These are phyloP conservation scores for Fusarium napiforme DNA, from an alignment of 2,329 filamentous ascomycete genomes.

Conservation along the genomic window DNA sequence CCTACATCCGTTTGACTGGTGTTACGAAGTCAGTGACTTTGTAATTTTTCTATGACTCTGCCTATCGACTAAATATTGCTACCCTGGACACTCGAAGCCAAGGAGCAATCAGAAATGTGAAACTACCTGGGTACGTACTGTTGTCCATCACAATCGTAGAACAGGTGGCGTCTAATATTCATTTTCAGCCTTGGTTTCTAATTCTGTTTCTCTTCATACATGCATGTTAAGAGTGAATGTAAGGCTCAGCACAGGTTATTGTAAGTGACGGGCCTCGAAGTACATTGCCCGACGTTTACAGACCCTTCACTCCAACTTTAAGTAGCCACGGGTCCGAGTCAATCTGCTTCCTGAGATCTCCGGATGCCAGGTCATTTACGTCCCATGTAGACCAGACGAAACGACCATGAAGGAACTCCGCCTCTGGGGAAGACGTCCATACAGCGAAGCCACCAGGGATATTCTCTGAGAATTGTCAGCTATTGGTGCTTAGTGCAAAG, in stretches of 20 bases:
- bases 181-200: no score
- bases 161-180: no score
- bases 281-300: neutral
- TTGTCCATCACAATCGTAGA: neutral
- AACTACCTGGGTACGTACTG: neutral
- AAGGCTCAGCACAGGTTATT: accelerated
- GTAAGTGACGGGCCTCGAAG: accelerated
- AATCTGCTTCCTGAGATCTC: constrained; percentile 14
- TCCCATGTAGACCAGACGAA: constrained; percentile 64
- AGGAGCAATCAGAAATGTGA: neutral
- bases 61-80: no score
- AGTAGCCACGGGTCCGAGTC: constrained; percentile 35
- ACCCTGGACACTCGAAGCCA: neutral
- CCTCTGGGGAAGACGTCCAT: constrained; percentile 55
- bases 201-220: neutral
- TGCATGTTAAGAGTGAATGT: neutral
- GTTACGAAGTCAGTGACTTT: neutral
- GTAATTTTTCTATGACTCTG: no score
- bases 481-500: accelerated
- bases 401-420: constrained; percentile 57
- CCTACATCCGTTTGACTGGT: accelerated
- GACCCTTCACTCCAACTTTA: constrained; percentile 41
- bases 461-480: constrained; percentile 39
- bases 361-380: constrained; percentile 54
- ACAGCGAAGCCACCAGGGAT: constrained; percentile 56